Percentiles rank a stretch among this genome's conserved stretches.
Evolutionary conservation across 331 rosid species (phyloP).

Genomic region (Arachis monticola): DNA sequence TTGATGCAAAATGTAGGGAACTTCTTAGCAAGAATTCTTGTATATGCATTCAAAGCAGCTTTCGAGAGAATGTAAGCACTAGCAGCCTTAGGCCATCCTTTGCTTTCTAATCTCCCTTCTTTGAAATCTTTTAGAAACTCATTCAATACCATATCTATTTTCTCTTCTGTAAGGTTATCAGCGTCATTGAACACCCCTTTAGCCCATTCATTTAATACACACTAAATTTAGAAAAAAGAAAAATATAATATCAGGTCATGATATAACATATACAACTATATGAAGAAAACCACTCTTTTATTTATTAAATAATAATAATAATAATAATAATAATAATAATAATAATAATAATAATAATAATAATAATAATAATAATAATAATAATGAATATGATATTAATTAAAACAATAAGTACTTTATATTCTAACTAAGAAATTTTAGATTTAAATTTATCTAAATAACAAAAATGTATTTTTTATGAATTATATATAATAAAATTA

Average conservation of each 20-base stretch:
- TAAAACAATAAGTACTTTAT: no score
- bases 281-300: background rate
- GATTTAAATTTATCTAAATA: no score
- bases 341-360: background rate
- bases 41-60: constrained; percentile 56
- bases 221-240: constrained; percentile 29
- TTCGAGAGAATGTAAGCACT: constrained; percentile 52
- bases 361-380: background rate
- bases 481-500: no score
- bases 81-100: constrained; percentile 41
- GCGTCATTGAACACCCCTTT: constrained; percentile 44
- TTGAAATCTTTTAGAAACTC: constrained; percentile 49
- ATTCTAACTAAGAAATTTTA: no score
- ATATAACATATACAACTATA: background rate
- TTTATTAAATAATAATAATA: background rate
- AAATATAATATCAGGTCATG: background rate
- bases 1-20: constrained; percentile 40
- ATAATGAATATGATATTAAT: no score
- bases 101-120: constrained; percentile 44
- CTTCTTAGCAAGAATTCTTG: constrained; percentile 54
- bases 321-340: no score
- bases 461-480: no score
- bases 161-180: constrained; percentile 49
- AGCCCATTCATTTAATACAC: constrained; percentile 49
- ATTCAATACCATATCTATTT: constrained; percentile 46